Evolutionary conservation across 106 monocot genomes (phyloP).

Genomic region (Platanthera zijinensis): DNA sequence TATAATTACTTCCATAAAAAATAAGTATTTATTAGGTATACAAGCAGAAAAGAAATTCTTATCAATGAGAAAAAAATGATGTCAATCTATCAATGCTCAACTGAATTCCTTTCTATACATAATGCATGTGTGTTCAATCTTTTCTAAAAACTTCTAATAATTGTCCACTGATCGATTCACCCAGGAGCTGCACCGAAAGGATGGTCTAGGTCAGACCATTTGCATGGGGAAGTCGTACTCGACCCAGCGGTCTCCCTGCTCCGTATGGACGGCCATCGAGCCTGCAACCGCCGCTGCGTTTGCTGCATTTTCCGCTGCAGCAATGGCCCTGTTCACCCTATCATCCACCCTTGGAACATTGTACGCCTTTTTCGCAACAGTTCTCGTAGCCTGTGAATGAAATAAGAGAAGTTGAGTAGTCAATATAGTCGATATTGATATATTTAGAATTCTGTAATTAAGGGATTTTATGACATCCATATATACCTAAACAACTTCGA

Average conservation of each 20-base stretch:
- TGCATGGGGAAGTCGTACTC: slow-evolving; percentile 18
- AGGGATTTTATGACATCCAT: not conserved
- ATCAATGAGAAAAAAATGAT: not conserved
- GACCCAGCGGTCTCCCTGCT: slow-evolving; percentile 25
- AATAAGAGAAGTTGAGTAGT: not conserved
- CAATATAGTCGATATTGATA: not conserved
- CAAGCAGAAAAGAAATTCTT: not conserved
- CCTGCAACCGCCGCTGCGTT: slow-evolving; percentile 56
- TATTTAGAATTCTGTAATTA: not conserved
- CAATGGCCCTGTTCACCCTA: slow-evolving; percentile 51
- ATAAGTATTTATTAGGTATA: too few species aligned
- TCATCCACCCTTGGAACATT: slow-evolving; percentile 51
- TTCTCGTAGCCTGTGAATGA: slow-evolving; percentile 46
- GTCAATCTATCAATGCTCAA: not conserved
- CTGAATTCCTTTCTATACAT: not conserved
- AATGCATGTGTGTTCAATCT: not conserved
- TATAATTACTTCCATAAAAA: too few species aligned
- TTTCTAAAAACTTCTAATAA: not conserved
- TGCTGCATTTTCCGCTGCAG: slow-evolving; percentile 59
- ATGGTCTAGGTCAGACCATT: slow-evolving; percentile 16
- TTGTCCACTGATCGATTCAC: not conserved
- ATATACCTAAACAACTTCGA: slow-evolving; percentile 52
- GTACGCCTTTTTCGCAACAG: slow-evolving; percentile 46
- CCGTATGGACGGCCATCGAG: slow-evolving; percentile 36
- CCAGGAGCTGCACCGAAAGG: not conserved